Conservation (phyloP, 495 filamentous ascomycete genomes). For the Penicillium cinerascens region DNA sequence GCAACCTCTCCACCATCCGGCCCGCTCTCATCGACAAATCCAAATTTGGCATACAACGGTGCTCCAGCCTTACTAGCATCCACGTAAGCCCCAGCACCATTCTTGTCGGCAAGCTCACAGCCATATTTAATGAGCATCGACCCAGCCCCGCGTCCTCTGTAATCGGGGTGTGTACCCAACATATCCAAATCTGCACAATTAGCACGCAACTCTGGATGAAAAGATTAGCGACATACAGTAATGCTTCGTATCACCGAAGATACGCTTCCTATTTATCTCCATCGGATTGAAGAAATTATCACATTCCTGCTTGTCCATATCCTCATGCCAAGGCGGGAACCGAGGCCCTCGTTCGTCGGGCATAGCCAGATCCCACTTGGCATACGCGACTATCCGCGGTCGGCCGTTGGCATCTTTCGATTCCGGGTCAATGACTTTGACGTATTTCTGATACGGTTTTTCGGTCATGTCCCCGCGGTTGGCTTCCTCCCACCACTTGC, state of each 20-base stretch:
- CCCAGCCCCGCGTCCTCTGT: conserved; percentile 47
- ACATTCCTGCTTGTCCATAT: conserved; percentile 14
- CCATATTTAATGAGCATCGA: conserved; percentile 50
- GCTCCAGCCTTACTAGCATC: conserved; percentile 31
- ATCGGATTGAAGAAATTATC: conserved; percentile 14
- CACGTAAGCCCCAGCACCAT: conserved; percentile 27
- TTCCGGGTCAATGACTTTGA: conserved; percentile 26
- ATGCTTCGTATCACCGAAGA: conserved; percentile 27
- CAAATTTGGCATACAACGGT: conserved; percentile 27
- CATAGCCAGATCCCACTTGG: conserved; percentile 26
- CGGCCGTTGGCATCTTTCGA: conserved; percentile 11
- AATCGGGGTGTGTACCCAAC: conserved; percentile 47
- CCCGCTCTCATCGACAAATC: conserved; percentile 30
- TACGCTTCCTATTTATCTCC: conserved; percentile 16
- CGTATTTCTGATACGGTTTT: conserved; percentile 23
- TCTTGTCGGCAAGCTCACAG: conserved; percentile 37
- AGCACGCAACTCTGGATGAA: neutral
- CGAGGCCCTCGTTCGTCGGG: conserved; percentile 24
- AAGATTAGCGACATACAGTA: conserved; percentile 17
- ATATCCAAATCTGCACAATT: conserved; percentile 43
- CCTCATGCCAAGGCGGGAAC: conserved; percentile 24
- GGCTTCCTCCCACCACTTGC: conserved; percentile 21
- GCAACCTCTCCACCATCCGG: conserved; percentile 7
- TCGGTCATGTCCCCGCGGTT: conserved; percentile 18
- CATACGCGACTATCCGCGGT: conserved; percentile 23